Evolutionary conservation across 2,329 filamentous ascomycete genomes (phyloP).

Genomic region (Colletotrichum liaoningense): DNA sequence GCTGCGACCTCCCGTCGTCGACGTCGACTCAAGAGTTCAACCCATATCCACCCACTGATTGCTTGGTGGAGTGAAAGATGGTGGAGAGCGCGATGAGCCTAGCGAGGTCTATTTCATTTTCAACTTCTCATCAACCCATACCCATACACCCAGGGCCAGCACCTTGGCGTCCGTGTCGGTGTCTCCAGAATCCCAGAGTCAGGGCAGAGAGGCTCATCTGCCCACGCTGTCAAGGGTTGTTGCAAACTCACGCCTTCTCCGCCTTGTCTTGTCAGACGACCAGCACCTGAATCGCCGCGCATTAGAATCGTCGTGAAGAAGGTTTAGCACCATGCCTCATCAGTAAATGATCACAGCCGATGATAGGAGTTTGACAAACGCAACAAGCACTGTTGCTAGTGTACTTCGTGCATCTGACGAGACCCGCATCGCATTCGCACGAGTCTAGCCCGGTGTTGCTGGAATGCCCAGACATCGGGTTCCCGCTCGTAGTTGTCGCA

Average conservation of each 20-base stretch:
- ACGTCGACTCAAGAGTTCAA: constrained; percentile 14
- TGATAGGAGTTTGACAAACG: neutral
- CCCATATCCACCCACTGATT: neutral
- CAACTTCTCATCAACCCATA: constrained; percentile 5
- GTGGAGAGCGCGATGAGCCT: constrained; percentile 27
- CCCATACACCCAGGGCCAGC: neutral
- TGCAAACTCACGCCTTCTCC: neutral
- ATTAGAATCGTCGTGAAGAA: constrained; percentile 18
- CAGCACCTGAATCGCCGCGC: constrained; percentile 26
- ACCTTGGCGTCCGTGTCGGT: neutral
- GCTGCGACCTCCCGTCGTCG: neutral
- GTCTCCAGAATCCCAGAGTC: neutral
- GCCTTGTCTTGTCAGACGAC: constrained; percentile 13
- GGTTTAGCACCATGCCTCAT: constrained; percentile 23
- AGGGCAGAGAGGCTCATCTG: constrained; percentile 11
- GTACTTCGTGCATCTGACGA: neutral
- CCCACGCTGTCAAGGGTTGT: neutral
- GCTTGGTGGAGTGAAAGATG: constrained; percentile 7
- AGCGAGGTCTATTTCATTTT: constrained; percentile 8
- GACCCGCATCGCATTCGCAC: neutral
- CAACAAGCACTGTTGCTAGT: neutral
- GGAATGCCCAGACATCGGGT: neutral
- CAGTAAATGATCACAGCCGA: neutral
- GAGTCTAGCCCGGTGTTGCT: neutral
- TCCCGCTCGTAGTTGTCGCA: constrained; percentile 2